Evolutionary conservation across 352 stramenopile genomes (phyloP), one percentile per base, ranked within the genome.

Genomic region (Phytophthora pseudosyringae): DNA sequence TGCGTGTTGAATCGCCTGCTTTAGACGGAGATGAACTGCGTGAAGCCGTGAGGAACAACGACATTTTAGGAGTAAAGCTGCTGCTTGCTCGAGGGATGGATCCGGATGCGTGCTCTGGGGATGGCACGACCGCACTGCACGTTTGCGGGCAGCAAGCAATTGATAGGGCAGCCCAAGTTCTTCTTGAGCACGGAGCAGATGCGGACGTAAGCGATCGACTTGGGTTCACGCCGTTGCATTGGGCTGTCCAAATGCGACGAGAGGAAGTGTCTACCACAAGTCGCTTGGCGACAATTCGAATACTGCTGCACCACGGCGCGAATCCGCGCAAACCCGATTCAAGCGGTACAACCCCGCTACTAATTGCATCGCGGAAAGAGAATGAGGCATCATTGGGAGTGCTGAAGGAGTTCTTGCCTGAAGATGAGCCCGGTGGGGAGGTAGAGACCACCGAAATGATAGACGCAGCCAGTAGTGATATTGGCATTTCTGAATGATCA

Each of bases 71-170:
- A 29, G 73, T 92, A 18, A 82, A 87, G 36, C 45, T 73, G 39
- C 70, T 89, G 8, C 71, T 95, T n/a, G 72, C 73, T 16, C 75
- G 85, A 31, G 83, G 85, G 1, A 88, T 89, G 26, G 62, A 81
- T 38, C 67, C 80, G 1, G 76, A 91, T 44, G 73, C 67, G 1
- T 70, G 59, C 32, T 86, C 76, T 16, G 80, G 73, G 8, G 86
- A 93, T 62, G 83, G 86, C 29, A 76, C 77, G 8, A 92, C 85
- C 5, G 76, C 87, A 6, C 60, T 95, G n/a, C 85, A 95, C 43
- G 83, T 95, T 40, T 93, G 85, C 54, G 83, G 65, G 0, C 85
- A 95, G 48, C 87, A 95, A 71, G 85, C 87, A 2, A 79, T 92
- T 51, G 62, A 75, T 49, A 73, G 72, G 15, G 78, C 76, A 1